Base-by-base conservation (phyloP, 2,329 filamentous ascomycete species). In the Clonostachys byssicola region DNA sequence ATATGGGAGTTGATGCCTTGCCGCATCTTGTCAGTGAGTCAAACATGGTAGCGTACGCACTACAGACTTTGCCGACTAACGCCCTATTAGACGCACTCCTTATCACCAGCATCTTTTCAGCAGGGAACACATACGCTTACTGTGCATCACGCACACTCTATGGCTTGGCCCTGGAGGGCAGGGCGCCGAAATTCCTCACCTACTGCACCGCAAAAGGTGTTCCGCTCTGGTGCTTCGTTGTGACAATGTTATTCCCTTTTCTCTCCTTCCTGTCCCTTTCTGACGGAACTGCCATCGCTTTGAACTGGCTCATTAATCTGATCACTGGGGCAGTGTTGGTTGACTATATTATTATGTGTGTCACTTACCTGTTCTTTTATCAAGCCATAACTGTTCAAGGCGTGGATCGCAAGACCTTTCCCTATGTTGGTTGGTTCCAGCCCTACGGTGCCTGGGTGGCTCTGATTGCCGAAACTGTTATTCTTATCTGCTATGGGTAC, bases 381-480 rank as follows among this genome's bases (percentile, higher is more conserved):
- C 13, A 17, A 6, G 45, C 45, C n/a, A n/a, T 34, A n/a, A 43
- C 34, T 12, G 45, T 40, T 6, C 45, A 47, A 30, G 40, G 40
- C 33, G 17, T 47, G 7, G 71, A 76, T 60, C 78, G 82, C 49
- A 66, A 59, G 13, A 63, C 63, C 0, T 64, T 84, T n/a, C 79
- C 82, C 2, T 86, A 85, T 64, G 71, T 60, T 38, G 81, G 77
- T 13, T 75, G 65, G 42, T 72, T 81, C 58, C 80, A 84, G 59
- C 80, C 81, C 0, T 84, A 77, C 57, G 74, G 74, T 48, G 77
- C 72, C 38, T 75, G 70, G 49, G 62, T 77, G 42, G 71, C 67
- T 1, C 54, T 74, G 12, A 53, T 55, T 10, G 63, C 73, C 51
- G 71, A 74, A 60, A 56, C 58, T 17, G 44, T 70, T 35, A 67